Conservation (phyloP, 495 filamentous ascomycete species). For the Xylaria bambusicola region DNA sequence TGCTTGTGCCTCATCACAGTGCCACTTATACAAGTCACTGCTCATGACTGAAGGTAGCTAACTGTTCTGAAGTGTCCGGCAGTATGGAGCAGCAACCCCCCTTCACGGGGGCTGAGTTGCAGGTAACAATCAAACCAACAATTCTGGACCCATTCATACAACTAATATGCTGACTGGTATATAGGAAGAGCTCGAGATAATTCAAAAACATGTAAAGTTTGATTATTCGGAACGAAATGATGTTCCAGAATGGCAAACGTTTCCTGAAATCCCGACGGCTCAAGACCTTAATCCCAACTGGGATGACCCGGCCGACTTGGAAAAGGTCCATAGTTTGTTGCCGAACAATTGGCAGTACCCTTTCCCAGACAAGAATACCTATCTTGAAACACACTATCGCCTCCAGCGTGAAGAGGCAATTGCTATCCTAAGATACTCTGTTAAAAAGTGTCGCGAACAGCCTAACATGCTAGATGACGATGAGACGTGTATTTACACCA, state of each 20-base stretch:
- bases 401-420: conserved; percentile 67
- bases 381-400: conserved; percentile 64
- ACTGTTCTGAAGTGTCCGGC: too few species aligned
- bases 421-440: conserved; percentile 60
- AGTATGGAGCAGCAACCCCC: too few species aligned
- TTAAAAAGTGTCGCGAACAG: conserved; percentile 47
- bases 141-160: too few species aligned
- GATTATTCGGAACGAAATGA: conserved; percentile 16
- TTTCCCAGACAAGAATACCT: conserved; percentile 51
- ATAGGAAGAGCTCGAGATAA: neutral
- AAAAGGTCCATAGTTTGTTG: conserved; percentile 36
- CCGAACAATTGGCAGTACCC: conserved; percentile 38
- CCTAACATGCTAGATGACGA: conserved; percentile 57
- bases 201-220: neutral
- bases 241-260: conserved; percentile 40
- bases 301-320: conserved; percentile 34
- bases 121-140: too few species aligned
- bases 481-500: conserved; percentile 69
- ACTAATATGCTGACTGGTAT: too few species aligned
- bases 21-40: too few species aligned
- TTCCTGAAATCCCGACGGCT: conserved; percentile 48
- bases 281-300: conserved; percentile 39
- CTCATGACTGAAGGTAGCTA: too few species aligned
- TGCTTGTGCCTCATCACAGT: too few species aligned
- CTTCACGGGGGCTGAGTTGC: too few species aligned